Conservation (phyloP, 192 early-diverging fungal species). For the Umbelopsis sp. region DNA sequence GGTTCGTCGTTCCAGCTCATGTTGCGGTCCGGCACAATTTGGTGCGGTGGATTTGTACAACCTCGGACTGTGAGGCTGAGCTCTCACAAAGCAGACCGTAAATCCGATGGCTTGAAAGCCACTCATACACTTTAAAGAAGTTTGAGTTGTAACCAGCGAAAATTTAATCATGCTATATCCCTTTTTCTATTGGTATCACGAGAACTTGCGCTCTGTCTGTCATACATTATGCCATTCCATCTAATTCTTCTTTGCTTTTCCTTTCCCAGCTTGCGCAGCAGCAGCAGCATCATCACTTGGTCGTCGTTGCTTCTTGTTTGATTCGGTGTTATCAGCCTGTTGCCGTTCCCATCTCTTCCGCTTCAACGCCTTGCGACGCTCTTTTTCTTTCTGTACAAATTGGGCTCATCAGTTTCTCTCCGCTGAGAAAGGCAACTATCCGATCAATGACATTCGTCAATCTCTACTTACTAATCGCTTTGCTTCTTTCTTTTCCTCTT, state of each 20-base stretch:
- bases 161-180: background rate
- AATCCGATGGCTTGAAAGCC: background rate
- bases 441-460: background rate
- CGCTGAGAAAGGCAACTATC: background rate
- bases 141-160: background rate
- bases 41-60: no score
- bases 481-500: conserved; percentile 17
- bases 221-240: background rate
- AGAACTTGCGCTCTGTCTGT: background rate
- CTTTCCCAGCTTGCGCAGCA: background rate
- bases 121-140: background rate
- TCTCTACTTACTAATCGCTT: conserved; percentile 19
- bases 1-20: no score
- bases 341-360: conserved; percentile 29
- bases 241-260: background rate
- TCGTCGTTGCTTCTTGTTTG: background rate
- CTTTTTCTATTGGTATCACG: background rate
- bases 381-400: conserved; percentile 26
- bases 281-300: background rate
- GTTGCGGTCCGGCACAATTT: no score
- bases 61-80: no score
- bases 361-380: conserved; percentile 23
- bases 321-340: conserved; percentile 13
- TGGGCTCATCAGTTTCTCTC: background rate
- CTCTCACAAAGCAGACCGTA: no score